Evolutionary conservation across 805 yeast species (phyloP), one percentile per base, ranked within the genome.

Genomic region (Starmerella bombi): DNA sequence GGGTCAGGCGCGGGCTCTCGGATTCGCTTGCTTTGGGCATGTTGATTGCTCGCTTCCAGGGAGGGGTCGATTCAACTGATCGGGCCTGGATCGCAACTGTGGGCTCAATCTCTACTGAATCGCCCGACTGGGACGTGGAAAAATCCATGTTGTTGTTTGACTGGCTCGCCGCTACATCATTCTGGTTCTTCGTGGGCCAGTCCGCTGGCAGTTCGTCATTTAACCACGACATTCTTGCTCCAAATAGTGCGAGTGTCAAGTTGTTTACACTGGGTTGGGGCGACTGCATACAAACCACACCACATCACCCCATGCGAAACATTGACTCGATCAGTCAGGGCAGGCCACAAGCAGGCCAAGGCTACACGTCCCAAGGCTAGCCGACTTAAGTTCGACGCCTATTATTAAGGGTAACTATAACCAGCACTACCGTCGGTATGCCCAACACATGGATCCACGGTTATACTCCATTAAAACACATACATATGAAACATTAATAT

Each of bases 121-220:
- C 43, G 14, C 19, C 32, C 3, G 46, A 39, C 17, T 32, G 38
- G 5, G 51, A 37, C 7, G 51, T 42, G 3, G 47, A 34, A 18
- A 44, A 36, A 16, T 38, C 46, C 8, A 22, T 10, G 15, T 18
- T 22, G 1, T 37, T 41, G 16, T 17, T 10, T 14, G 31, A 12
- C 6, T 21, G 20, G 15, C 22, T 14, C 9, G 34, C 28, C 19
- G 17, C 23, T 9, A 32, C 9, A 9, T 29, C 32, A 15, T 15
- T 12, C 7, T 12, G 7, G 32, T n/a, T 15, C 14, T 39, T 37
- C 12, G 41, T 29, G 7, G 53, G 53, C 53, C 53, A 49, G 20
- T 40, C 49, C 5, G 29, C 45, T 4, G 53, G 53, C 30, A 48
- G 37, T 23, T 48, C 53, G 15, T 43, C 42, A 25, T 45, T 38